Base-by-base conservation (phyloP, 192 early-diverging fungal genomes). In the Rhizoclosmatium sp. region DNA sequence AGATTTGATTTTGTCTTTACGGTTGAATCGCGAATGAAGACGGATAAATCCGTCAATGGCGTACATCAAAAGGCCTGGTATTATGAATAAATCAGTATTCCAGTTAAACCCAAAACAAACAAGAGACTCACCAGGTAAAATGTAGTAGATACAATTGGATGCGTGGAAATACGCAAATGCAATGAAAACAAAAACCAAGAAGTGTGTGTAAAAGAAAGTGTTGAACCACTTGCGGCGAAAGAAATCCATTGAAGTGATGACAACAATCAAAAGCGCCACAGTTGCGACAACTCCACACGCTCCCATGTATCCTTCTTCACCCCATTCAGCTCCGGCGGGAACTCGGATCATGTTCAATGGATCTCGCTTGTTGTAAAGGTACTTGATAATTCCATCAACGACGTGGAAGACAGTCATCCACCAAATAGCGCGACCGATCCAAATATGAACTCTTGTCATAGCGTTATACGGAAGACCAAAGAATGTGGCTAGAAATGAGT, bases 141-240 rank as follows among this genome's bases (percentile, higher is more conserved):
- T 60, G 81, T 76, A 82, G 58, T 66, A 82, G 56, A 82, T 79
- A 65, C 78, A 23, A 19, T 45, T 47, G 45, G 81, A 39, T 14
- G 71, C 81, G 51, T 82, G 81, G 7, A 82, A 59, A n/a, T 73
- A 82, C 12, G 81, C 70, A 67, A 82, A 76, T 23, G 76, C 19
- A n/a, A 82, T 5, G 21, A 70, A 49, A 41, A 54, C 42, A 61
- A 82, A 77, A 40, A 77, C 60, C 16, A 82, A 51, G 62, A 82
- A 82, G 62, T 82, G 81, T 19, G 73, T 5, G 41, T 23, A 82
- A 66, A 78, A 82, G 72, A 82, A 82, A 39, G 69, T 39, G 72
- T 78, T 75, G 80, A 78, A 82, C n/a, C 16, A 45, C 54, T 16
- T n/a, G 3, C 69, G 40, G 46, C 81, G 81, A 62, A 82, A 42